Percentiles rank a stretch among this genome's conserved stretches.
phyloP scores from a whole-genome alignment of 257 asterid genomes.

The Linaria vulgaris region DNA sequence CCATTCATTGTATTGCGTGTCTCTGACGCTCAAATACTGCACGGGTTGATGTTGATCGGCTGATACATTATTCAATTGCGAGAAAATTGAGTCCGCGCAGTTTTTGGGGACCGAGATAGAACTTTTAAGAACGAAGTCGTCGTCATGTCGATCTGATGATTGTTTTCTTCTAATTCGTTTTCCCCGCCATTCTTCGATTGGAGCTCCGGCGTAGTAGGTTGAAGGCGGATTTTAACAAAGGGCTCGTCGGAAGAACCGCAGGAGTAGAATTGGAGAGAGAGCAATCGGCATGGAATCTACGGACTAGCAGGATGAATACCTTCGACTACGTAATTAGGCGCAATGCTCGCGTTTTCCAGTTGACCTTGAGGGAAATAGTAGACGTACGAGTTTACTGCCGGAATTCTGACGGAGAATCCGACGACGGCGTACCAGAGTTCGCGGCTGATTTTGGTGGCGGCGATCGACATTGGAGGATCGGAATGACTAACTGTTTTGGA shows the following conservation, averaged over 20 bases:
- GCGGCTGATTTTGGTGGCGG: constrained; percentile 34
- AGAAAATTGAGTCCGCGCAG: constrained; percentile 59
- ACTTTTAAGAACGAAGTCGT: constrained; percentile 45
- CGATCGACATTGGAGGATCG: neutral
- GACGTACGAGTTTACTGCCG: constrained; percentile 37
- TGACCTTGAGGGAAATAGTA: too few species aligned
- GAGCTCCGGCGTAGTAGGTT: neutral
- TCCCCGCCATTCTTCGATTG: too few species aligned
- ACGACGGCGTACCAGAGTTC: constrained; percentile 44
- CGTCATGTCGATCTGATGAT: constrained; percentile 24
- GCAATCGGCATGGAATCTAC: constrained; percentile 41
- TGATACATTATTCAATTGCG: constrained; percentile 47
- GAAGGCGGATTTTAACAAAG: constrained; percentile 40
- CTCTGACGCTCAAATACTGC: constrained; percentile 43
- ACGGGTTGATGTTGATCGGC: constrained; percentile 48
- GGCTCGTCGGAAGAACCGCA: constrained; percentile 40
- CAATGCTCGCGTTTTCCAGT: too few species aligned
- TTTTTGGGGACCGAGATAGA: constrained; percentile 56
- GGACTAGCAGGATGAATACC: constrained; percentile 52
- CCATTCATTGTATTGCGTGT: constrained; percentile 30
- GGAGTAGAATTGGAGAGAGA: constrained; percentile 38
- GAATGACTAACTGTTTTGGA: too few species aligned
- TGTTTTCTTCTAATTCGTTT: too few species aligned
- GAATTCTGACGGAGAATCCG: too few species aligned
- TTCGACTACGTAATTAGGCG: too few species aligned